Base-by-base conservation (phyloP, 345 rosid species). In the Acer campestre region DNA sequence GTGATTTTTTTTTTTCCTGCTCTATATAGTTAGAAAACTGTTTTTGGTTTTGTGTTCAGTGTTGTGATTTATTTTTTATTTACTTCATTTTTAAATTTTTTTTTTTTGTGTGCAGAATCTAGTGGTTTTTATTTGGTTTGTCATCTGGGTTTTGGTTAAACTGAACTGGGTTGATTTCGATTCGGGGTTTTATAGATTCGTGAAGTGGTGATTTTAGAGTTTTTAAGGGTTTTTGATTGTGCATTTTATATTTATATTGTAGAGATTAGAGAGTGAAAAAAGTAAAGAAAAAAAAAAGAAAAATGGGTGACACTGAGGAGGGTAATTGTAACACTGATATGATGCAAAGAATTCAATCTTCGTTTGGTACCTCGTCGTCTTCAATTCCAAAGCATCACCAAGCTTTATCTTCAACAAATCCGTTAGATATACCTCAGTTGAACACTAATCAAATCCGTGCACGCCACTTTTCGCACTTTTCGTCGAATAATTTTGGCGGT, bases 221-320 rank as follows among this genome's bases (percentile, higher is more conserved):
- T 61, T 64, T 40, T 44, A 5, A 23, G 61, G 66, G 66, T 53
- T 77, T 29, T 51, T 53, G 17, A 16, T 61, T 44, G 46, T 42
- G 75, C 40, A 44, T 72, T 66, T 0, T 51, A 14, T 35, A 42
- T 42, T 42, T 35, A 35, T 35, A 4, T 13, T 11, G 2, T 17
- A 12, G 10, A 68, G 29, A 69, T 20, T 16, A 58, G 14, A 20
- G 67, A 38, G 59, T 22, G 29, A 25, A 13, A 66, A 61, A 35
- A 5, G 1, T 1, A 25, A 4, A 35, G 5, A 35, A 31, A 4
- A 0, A 31, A 29, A 29, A 44, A 16, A 20, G 38, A 27, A 22
- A 65, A 64, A 95, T 90, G 97, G 97, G 91, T 75, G 98, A 93
- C 61, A 85, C 86, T 67, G 92, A 87, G 20, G 92, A 87, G 73